Conservation (phyloP, 768 basidiomycete genomes). For the Lactarius indigo region DNA sequence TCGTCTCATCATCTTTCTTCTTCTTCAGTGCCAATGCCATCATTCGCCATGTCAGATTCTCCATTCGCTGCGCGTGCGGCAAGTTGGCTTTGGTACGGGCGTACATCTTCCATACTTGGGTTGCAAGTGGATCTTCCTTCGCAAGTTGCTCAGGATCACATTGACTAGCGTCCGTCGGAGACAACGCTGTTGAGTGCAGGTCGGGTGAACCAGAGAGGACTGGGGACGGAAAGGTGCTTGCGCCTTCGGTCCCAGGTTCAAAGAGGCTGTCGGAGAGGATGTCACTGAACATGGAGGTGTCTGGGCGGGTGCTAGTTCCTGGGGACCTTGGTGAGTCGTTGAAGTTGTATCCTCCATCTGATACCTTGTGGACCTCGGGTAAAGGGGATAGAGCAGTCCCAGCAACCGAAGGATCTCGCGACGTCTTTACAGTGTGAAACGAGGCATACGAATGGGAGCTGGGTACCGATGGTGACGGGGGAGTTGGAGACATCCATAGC, state of each 20-base stretch:
- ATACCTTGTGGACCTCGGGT: slow-evolving; percentile 30
- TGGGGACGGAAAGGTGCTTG: slow-evolving; percentile 63
- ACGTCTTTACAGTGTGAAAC: slow-evolving; percentile 17
- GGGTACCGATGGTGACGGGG: slow-evolving; percentile 44
- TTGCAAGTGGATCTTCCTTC: slow-evolving; percentile 85
- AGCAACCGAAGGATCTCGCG: slow-evolving; percentile 12
- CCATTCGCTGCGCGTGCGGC: slow-evolving; percentile 94
- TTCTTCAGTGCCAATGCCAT: slow-evolving; percentile 94
- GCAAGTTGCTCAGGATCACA: slow-evolving; percentile 62
- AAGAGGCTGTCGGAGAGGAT: slow-evolving; percentile 54
- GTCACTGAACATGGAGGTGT: slow-evolving; percentile 51
- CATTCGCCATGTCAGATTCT: slow-evolving; percentile 98
- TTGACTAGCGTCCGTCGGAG: slow-evolving; percentile 36
- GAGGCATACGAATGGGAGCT: slow-evolving; percentile 32
- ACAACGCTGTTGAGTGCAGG: slow-evolving; percentile 44
- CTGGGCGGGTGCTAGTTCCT: slow-evolving; percentile 6
- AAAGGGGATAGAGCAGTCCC: slow-evolving; percentile 29
- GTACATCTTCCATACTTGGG: slow-evolving; percentile 98
- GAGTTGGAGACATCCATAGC: slow-evolving; percentile 79
- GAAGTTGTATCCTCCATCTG: slow-evolving; percentile 5
- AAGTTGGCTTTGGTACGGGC: slow-evolving; percentile 83
- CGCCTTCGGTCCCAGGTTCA: slow-evolving; percentile 38
- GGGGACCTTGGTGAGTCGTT: slow-evolving; percentile 19
- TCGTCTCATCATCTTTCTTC: slow-evolving; percentile 71
- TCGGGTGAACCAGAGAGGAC: slow-evolving; percentile 67